A percentile compares a stretch with the other conserved stretches of the same genome.
phyloP scores from a whole-genome alignment of 2,329 filamentous ascomycete genomes.

The Didymella lethalis region DNA sequence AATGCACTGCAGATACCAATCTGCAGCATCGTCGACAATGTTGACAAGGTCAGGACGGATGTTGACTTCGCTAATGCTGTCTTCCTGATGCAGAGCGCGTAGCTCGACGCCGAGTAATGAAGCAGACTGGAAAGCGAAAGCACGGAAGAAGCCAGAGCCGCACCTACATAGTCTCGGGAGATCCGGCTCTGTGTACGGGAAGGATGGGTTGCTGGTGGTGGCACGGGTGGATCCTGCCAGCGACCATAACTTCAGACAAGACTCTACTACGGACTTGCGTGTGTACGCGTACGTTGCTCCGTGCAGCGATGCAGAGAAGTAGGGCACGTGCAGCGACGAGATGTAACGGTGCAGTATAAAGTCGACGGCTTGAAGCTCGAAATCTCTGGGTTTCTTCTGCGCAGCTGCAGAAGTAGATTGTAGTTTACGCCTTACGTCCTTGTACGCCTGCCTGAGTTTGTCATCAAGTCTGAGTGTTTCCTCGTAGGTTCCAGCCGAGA shows the following conservation, averaged over 20 bases:
- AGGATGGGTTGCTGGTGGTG: slow-evolving; percentile 6
- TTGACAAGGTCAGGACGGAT: slow-evolving; percentile 30
- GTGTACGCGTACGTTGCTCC: slow-evolving; percentile 39
- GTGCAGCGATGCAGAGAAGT: slow-evolving; percentile 30
- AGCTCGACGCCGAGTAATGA: slow-evolving; percentile 35
- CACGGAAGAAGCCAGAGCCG: slow-evolving; percentile 37
- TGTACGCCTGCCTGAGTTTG: slow-evolving; percentile 32
- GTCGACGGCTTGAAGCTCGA: slow-evolving; percentile 34
- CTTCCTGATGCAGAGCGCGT: slow-evolving; percentile 37
- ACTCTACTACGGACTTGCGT: slow-evolving; percentile 36
- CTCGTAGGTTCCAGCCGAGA: slow-evolving; percentile 35
- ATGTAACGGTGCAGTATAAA: slow-evolving; percentile 42
- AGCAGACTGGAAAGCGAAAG: slow-evolving; percentile 33
- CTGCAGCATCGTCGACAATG: slow-evolving; percentile 32
- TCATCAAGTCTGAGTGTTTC: slow-evolving; percentile 39
- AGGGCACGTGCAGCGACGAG: slow-evolving; percentile 37
- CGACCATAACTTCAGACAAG: slow-evolving; percentile 41
- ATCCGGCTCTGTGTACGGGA: slow-evolving; percentile 18
- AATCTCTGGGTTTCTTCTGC: slow-evolving; percentile 12
- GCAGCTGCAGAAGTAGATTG: slow-evolving; percentile 17
- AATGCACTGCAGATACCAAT: slow-evolving; percentile 31
- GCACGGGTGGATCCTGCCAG: slow-evolving; percentile 18
- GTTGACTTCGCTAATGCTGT: slow-evolving; percentile 31
- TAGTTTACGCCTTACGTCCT: slow-evolving; percentile 29
- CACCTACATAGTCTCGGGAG: slow-evolving; percentile 34